Evolutionary conservation across 176 grass and related monocot species (phyloP).

Genomic region (Oryza australiensis): DNA sequence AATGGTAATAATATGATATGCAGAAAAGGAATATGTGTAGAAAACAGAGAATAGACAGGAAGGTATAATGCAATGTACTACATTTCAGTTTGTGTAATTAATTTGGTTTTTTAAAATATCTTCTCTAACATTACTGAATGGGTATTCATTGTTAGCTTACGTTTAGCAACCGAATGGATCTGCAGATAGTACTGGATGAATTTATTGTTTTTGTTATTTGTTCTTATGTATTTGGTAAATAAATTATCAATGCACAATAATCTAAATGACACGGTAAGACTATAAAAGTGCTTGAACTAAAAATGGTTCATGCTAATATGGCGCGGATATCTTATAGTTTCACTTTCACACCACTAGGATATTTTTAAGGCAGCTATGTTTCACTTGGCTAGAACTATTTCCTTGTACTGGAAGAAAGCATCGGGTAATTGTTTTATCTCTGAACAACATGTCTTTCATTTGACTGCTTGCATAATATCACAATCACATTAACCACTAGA

Average conservation of each 20-base stretch:
- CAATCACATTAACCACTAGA: constrained; percentile 4
- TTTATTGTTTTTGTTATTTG: neutral
- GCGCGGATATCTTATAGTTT: neutral
- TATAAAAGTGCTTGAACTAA: constrained; percentile 6
- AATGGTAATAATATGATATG: neutral
- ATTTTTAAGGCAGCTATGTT: neutral
- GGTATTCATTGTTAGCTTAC: constrained; percentile 4
- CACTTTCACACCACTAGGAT: neutral
- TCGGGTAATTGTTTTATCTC: constrained; percentile 57
- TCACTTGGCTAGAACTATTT: constrained; percentile 79
- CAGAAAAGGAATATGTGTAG: constrained; percentile 2
- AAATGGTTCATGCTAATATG: constrained; percentile 1
- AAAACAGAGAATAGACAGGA: neutral
- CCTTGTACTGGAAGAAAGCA: constrained; percentile 96
- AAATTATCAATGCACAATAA: neutral
- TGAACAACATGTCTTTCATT: constrained; percentile 4
- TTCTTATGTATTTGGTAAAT: neutral
- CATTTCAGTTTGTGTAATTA: neutral
- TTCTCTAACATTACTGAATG: constrained; percentile 4
- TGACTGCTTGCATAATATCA: neutral
- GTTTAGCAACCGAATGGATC: neutral
- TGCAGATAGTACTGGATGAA: neutral
- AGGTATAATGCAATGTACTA: constrained; percentile 10
- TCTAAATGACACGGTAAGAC: neutral
- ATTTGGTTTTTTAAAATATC: neutral